A percentile compares a stretch with the other conserved stretches of the same genome.
These are phyloP conservation scores for Casuarina equisetifolia DNA, from an alignment of 306 rosid genomes.

Conservation along the genomic window DNA sequence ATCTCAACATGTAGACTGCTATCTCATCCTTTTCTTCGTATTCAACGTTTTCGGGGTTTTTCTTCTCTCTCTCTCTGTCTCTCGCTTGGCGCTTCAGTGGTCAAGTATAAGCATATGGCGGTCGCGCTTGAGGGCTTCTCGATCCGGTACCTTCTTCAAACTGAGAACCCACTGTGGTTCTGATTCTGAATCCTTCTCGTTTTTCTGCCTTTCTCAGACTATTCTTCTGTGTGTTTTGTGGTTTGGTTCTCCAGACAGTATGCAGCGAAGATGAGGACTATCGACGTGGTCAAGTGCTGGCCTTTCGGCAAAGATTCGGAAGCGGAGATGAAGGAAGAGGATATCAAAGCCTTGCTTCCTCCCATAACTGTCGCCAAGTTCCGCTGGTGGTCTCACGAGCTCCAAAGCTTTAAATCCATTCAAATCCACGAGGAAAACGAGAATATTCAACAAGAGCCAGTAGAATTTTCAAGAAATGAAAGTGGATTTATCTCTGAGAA, in stretches of 20 bases:
- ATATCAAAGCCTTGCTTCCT: constrained; percentile 56
- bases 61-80: background rate
- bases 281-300: constrained; percentile 68
- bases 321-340: constrained; percentile 24
- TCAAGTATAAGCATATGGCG: constrained; percentile 45
- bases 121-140: constrained; percentile 67
- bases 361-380: constrained; percentile 67
- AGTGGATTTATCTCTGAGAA: constrained; percentile 5
- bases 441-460: constrained; percentile 10
- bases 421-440: background rate
- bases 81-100: background rate
- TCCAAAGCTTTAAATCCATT: constrained; percentile 50
- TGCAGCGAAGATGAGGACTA: constrained; percentile 68
- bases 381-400: constrained; percentile 68
- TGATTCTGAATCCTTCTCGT: background rate
- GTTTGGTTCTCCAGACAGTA: constrained; percentile 51
- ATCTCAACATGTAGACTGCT: background rate
- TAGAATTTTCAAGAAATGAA: constrained; percentile 22
- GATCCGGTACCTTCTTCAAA: constrained; percentile 54
- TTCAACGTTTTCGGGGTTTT: background rate
- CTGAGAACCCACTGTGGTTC: background rate
- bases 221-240: background rate
- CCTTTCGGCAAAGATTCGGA: constrained; percentile 46
- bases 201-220: background rate
- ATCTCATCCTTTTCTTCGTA: background rate